phyloP scores from a whole-genome alignment of 2,329 filamentous ascomycete species.

The Didymella keratinophila region DNA sequence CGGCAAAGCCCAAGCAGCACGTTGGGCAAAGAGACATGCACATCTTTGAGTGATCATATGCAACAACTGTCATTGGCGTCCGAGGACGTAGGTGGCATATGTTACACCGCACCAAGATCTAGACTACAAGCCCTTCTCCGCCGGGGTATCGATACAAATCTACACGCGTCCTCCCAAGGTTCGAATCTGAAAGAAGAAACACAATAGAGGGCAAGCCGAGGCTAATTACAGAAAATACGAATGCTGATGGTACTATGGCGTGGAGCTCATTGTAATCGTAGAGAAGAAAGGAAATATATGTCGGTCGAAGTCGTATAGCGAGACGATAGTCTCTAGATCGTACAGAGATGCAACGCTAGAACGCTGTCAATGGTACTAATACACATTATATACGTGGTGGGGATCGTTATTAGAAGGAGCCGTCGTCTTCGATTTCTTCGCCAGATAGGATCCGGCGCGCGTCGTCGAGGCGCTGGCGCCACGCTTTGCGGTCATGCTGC shows the following conservation, averaged over 20 bases:
- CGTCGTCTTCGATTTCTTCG: slow-evolving; percentile 54
- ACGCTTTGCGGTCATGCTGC: slow-evolving; percentile 67
- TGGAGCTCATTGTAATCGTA: slow-evolving; percentile 22
- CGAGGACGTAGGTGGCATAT: slow-evolving; percentile 18
- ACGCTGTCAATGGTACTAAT: slow-evolving; percentile 25
- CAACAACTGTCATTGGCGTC: slow-evolving; percentile 17
- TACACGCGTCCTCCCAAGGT: slow-evolving; percentile 19
- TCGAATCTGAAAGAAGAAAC: slow-evolving; percentile 6
- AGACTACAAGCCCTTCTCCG: slow-evolving; percentile 28
- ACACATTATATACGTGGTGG: slow-evolving; percentile 41
- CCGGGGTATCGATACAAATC: slow-evolving; percentile 45
- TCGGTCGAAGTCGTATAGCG: slow-evolving; percentile 13
- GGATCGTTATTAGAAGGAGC: slow-evolving; percentile 28
- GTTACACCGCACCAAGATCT: slow-evolving; percentile 16
- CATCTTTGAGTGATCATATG: slow-evolving; percentile 7
- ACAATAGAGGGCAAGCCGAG: slow-evolving; percentile 10
- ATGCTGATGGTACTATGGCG: slow-evolving; percentile 14
- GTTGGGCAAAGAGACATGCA: slow-evolving; percentile 1
- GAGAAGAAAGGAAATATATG: slow-evolving; percentile 13
- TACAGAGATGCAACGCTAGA: slow-evolving; percentile 21
- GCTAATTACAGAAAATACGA: slow-evolving; percentile 11
- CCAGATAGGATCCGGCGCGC: slow-evolving; percentile 78
- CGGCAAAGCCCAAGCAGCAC: slow-evolving; percentile 10
- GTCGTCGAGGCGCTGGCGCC: slow-evolving; percentile 75
- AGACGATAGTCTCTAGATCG: slow-evolving; percentile 19